These are phyloP conservation scores for Carex arenaria DNA, from an alignment of 202 grass and related monocot genomes.

Conservation along the genomic window DNA sequence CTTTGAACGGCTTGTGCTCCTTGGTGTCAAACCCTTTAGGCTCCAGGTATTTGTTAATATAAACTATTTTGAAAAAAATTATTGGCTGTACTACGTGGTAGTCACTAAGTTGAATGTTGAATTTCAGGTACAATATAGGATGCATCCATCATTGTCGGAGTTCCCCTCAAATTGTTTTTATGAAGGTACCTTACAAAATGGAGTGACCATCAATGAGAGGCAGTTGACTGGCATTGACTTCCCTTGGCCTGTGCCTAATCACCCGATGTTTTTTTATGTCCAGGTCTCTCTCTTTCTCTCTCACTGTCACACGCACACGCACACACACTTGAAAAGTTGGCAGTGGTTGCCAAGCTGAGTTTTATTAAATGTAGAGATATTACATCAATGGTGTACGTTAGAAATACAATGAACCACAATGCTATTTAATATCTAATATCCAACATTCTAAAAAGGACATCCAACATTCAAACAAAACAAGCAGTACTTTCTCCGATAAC, in stretches of 20 bases:
- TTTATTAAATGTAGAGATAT: not conserved
- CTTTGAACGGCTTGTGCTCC: slow-evolving; percentile 94
- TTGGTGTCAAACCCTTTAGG: slow-evolving; percentile 97
- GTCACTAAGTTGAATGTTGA: slow-evolving; percentile 2
- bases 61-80: not conserved
- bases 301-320: not conserved
- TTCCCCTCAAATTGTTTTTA: slow-evolving; percentile 99
- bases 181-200: slow-evolving; percentile 98
- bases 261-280: slow-evolving; percentile 99
- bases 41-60: slow-evolving; percentile 55
- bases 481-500: not conserved
- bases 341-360: not conserved
- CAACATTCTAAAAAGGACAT: not conserved
- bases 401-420: not conserved
- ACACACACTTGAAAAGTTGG: not conserved
- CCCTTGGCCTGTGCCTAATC: slow-evolving; percentile 96
- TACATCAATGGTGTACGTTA: not conserved
- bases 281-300: slow-evolving; percentile 43
- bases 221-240: slow-evolving; percentile 92
- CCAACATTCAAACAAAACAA: not conserved
- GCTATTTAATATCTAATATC: not conserved
- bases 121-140: slow-evolving; percentile 96
- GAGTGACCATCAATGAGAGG: slow-evolving; percentile 96
- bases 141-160: slow-evolving; percentile 97
- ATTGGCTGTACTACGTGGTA: not conserved